phyloP scores from a whole-genome alignment of 495 filamentous ascomycete species.

The Xylaria telfairii region DNA sequence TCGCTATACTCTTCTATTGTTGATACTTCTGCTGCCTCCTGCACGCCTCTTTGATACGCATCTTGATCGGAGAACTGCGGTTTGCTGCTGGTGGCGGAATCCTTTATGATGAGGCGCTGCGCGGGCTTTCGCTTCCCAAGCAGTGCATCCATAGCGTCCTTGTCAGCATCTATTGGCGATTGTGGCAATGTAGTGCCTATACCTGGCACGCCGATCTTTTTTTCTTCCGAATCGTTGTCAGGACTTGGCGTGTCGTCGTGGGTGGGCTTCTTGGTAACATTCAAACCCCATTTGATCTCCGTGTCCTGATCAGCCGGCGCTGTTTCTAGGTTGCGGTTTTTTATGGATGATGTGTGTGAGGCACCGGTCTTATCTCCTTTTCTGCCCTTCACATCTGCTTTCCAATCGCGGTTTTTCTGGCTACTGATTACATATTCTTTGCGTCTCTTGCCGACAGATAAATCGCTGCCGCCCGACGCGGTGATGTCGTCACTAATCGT shows the following conservation, averaged over 20 bases:
- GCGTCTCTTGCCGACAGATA: conserved; percentile 27
- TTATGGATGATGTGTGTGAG: conserved; percentile 49
- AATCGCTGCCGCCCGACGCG: conserved; percentile 19
- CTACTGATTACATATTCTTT: conserved; percentile 65
- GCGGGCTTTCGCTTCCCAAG: conserved; percentile 56
- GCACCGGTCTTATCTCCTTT: conserved; percentile 54
- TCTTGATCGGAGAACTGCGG: conserved; percentile 63
- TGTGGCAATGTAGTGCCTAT: conserved; percentile 41
- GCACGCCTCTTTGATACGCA: conserved; percentile 70
- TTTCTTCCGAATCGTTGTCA: conserved; percentile 34
- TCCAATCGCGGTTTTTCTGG: conserved; percentile 75
- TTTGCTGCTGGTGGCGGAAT: conserved; percentile 38
- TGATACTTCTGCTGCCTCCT: conserved; percentile 74
- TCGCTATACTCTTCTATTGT: conserved; percentile 84
- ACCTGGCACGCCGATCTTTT: conserved; percentile 31
- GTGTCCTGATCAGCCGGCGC: conserved; percentile 48
- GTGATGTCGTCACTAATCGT: conserved; percentile 43
- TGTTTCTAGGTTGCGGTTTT: conserved; percentile 33
- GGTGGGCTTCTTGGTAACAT: conserved; percentile 40
- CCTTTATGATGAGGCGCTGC: conserved; percentile 34
- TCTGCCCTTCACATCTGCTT: conserved; percentile 62
- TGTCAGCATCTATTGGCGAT: conserved; percentile 64
- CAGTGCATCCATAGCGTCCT: conserved; percentile 81
- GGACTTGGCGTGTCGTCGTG: conserved; percentile 22
- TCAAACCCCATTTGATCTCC: conserved; percentile 52